phyloP scores from a whole-genome alignment of 495 filamentous ascomycete species.

The Niebla homalea region DNA sequence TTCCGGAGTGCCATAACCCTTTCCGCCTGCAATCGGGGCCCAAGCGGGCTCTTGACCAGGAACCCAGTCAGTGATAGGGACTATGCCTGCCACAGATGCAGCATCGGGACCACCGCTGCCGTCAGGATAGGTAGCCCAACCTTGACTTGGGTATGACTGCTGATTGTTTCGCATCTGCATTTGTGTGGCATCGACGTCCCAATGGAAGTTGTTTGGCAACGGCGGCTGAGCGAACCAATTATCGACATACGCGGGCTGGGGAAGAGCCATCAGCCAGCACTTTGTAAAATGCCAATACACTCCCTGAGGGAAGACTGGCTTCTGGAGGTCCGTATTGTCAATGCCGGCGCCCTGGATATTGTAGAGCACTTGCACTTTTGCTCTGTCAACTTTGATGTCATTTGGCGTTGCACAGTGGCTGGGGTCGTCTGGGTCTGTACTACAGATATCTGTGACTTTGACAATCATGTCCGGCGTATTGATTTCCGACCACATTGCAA shows the following conservation, averaged over 20 bases:
- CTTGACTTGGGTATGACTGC: conserved; percentile 2
- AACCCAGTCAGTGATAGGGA: not conserved
- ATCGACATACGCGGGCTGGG: conserved; percentile 3
- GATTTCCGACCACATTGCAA: not conserved
- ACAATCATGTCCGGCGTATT: not conserved
- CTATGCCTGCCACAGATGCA: not conserved
- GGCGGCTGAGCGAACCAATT: conserved; percentile 3
- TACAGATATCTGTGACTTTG: conserved; percentile 9
- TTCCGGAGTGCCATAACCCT: conserved; percentile 2
- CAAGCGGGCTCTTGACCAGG: conserved; percentile 7
- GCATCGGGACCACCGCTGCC: not conserved
- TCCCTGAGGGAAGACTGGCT: not conserved
- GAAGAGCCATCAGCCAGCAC: conserved; percentile 1
- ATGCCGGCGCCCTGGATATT: not conserved
- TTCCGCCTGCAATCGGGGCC: conserved; percentile 5
- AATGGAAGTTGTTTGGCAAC: conserved; percentile 1
- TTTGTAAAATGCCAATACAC: conserved; percentile 7
- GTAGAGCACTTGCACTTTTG: conserved; percentile 5
- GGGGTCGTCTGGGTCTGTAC: conserved; percentile 4
- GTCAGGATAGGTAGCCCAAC: conserved; percentile 4
- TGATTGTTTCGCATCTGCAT: conserved; percentile 4
- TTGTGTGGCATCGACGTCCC: conserved; percentile 2
- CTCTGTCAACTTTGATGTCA: conserved; percentile 3
- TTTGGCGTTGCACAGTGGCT: conserved; percentile 4
- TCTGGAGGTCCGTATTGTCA: conserved; percentile 5